phyloP scores from a whole-genome alignment of 225 moss, liverwort and hornwort species.

The Bryum argenteum region DNA sequence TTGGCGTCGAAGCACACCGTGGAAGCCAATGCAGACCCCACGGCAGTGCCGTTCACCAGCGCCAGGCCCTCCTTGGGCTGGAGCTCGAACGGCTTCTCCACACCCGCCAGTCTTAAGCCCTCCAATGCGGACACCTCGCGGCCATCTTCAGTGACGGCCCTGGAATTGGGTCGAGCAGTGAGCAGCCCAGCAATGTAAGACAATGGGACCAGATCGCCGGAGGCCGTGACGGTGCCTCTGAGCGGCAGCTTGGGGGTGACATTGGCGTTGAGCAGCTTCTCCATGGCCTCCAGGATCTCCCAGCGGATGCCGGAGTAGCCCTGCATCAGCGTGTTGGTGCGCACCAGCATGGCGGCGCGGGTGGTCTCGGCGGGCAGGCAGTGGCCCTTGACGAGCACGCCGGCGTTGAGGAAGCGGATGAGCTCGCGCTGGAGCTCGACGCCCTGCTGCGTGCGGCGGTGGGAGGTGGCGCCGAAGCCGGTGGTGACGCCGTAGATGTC shows the following conservation, averaged over 20 bases:
- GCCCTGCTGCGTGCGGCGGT: conserved; percentile 39
- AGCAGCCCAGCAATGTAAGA: conserved; percentile 45
- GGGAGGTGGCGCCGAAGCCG: conserved; percentile 8
- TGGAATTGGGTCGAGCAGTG: conserved; percentile 36
- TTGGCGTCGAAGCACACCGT: conserved; percentile 51
- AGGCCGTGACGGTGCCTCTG: conserved; percentile 50
- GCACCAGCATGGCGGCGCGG: conserved; percentile 51
- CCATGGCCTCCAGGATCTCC: conserved; percentile 50
- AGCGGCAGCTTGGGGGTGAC: conserved; percentile 57
- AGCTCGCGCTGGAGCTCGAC: conserved; percentile 46
- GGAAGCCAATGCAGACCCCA: conserved; percentile 45
- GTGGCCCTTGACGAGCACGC: conserved; percentile 36
- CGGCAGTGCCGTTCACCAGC: conserved; percentile 49
- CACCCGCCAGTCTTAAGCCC: conserved; percentile 30
- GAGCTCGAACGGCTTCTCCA: conserved; percentile 40
- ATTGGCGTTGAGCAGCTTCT: conserved; percentile 51
- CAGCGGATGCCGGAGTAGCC: conserved; percentile 58
- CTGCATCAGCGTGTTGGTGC: conserved; percentile 55
- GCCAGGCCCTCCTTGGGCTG: conserved; percentile 53
- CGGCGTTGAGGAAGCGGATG: conserved; percentile 46
- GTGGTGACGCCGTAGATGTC: conserved; percentile 24
- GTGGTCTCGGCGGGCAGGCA: conserved; percentile 30
- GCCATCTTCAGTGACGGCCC: conserved; percentile 34
- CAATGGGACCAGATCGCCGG: conserved; percentile 50
- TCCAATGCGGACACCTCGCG: conserved; percentile 35